Evolutionary conservation across 768 basidiomycete species (phyloP).

Genomic region (Russula vinacea): DNA sequence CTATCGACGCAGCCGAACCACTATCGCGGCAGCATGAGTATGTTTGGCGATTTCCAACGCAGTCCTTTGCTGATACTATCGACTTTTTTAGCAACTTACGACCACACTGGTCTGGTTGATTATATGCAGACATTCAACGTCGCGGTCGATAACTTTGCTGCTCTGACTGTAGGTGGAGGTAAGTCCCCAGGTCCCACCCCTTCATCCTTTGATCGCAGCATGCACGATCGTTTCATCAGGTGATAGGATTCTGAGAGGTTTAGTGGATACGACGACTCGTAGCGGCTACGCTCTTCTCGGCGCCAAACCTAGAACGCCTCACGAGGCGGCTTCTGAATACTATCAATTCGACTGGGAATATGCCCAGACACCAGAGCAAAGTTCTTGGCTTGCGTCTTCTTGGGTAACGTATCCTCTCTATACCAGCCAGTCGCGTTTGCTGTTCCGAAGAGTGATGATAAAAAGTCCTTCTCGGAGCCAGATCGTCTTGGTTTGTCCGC

Average conservation of each 20-base stretch:
- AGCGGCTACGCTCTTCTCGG: conserved; percentile 54
- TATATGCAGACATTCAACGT: conserved; percentile 46
- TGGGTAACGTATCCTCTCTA: conserved; percentile 46
- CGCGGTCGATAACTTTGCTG: conserved; percentile 41
- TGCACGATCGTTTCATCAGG: conserved; percentile 37
- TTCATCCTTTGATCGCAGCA: neutral
- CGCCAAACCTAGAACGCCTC: conserved; percentile 43
- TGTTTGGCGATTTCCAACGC: conserved; percentile 28
- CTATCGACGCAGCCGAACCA: conserved; percentile 47
- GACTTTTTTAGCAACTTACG: conserved; percentile 47
- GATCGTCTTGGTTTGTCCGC: conserved; percentile 35
- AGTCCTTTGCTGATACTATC: neutral
- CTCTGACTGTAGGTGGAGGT: conserved; percentile 49
- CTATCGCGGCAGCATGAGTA: conserved; percentile 44
- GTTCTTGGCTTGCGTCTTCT: conserved; percentile 60
- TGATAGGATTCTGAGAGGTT: conserved; percentile 42
- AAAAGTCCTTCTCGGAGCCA: conserved; percentile 39
- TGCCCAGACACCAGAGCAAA: conserved; percentile 59
- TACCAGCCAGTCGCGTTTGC: conserved; percentile 31
- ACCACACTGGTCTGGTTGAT: conserved; percentile 48
- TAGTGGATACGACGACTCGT: conserved; percentile 53
- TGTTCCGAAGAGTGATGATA: conserved; percentile 31
- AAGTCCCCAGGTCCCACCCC: conserved; percentile 10
- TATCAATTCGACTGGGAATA: conserved; percentile 48
- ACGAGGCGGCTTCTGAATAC: conserved; percentile 56